Evolutionary conservation across 1,139 yeast genomes (phyloP).

Genomic region (Candida freyschussii): DNA sequence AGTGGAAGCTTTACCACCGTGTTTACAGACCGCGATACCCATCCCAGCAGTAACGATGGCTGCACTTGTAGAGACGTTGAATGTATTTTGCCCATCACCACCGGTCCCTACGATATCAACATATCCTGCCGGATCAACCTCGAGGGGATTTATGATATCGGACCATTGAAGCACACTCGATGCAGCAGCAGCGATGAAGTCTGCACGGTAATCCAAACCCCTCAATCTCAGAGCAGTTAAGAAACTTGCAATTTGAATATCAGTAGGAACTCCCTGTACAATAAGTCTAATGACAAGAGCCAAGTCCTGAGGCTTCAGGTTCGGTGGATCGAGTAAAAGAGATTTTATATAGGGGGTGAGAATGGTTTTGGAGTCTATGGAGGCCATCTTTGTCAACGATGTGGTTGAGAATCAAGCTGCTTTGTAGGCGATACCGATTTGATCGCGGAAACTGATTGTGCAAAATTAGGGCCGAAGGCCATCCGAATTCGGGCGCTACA

Average conservation of each 20-base stretch:
- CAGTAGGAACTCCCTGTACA: conserved; percentile 55
- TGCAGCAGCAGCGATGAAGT: conserved; percentile 82
- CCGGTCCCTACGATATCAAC: conserved; percentile 97
- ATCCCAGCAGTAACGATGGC: conserved; percentile 94
- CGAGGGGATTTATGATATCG: conserved; percentile 38
- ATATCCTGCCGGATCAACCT: conserved; percentile 49
- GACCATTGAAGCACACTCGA: conserved; percentile 61
- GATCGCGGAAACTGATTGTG: no score
- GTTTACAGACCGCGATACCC: conserved; percentile 78
- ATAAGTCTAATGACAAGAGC: conserved; percentile 55
- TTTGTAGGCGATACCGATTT: no score
- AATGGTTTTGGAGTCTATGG: conserved; percentile 15
- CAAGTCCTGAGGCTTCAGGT: conserved; percentile 57
- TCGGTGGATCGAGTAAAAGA: conserved; percentile 53
- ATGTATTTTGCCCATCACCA: conserved; percentile 96
- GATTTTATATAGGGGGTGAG: conserved; percentile 63
- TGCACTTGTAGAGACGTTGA: conserved; percentile 91
- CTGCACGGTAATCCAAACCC: conserved; percentile 79
- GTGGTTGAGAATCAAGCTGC: no score
- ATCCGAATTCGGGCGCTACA: no score
- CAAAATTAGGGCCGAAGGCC: no score
- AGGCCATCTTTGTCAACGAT: background rate
- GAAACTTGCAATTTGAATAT: conserved; percentile 73
- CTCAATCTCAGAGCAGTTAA: conserved; percentile 68
- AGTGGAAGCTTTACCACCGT: conserved; percentile 96